Base-by-base conservation (phyloP, 805 yeast genomes). In the Saturnispora mendoncae region DNA sequence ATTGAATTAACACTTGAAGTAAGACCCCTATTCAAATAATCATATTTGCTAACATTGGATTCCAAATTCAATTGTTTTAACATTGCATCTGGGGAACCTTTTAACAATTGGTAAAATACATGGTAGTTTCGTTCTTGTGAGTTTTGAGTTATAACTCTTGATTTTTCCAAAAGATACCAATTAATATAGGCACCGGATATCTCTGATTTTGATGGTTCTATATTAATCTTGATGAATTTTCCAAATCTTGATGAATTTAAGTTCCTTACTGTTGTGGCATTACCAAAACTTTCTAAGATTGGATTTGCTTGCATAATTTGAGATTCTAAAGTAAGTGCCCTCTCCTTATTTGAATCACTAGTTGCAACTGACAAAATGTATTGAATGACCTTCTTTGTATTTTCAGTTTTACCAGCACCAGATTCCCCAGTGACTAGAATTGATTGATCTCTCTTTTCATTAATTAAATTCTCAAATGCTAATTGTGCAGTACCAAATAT, bases 321-420 rank as follows among this genome's bases (percentile, higher is more conserved):
- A 47, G 74, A 72, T 59, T 92, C 97, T 51, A 92, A 82, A 35
- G 72, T 67, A 13, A 65, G 56, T 10, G 62, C 52, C 6, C 43
- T 53, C 33, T 46, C 47, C 27, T 48, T 49, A 26, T 55, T 50
- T 6, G 46, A 36, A 9, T 51, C 52, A 14, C 52, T 43, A 13
- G 62, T 50, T 2, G 94, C 76, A 21, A 85, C 79, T 6, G 85
- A 78, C 1, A 96, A 85, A 43, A 92, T 69, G 58, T 87, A 92
- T 58, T 88, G 97, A 45, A 92, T 81, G 42, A 92, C 87, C 56
- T 84, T 87, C 60, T 92, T 92, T 4, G 99, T 92, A 51, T 86
- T 92, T 63, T 92, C 98, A 0, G 99, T 92, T 58, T 92, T 92
- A 40, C 99, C 99, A 0, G 99, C 98, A 50, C 99, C 99, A 19